Conservation (phyloP, 1,284 basidiomycete genomes). For the Trichosporon sp. region DNA sequence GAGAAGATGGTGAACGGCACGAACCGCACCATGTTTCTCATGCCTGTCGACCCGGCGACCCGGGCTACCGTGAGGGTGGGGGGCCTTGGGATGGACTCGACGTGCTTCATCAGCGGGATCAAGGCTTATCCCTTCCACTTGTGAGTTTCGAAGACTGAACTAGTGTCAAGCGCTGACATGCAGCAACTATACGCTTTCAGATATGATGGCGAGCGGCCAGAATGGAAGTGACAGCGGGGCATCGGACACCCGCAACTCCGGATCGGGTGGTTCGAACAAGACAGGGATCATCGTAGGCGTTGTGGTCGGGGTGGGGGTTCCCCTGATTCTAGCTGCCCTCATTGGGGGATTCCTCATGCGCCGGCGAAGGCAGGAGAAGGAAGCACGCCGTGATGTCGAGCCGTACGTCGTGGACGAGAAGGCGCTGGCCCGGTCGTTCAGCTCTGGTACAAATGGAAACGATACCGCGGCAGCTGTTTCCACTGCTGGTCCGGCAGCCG, state of each 20-base stretch:
- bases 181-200: too few relatives aligned
- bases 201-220: too few relatives aligned
- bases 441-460: too few relatives aligned
- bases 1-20: neutral
- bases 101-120: neutral
- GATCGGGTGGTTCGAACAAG: neutral
- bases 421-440: neutral
- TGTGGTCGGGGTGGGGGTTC: neutral
- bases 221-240: too few relatives aligned
- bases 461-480: too few relatives aligned
- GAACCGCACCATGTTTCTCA: neutral
- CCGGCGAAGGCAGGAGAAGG: neutral
- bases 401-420: neutral
- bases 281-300: neutral
- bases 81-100: neutral
- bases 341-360: neutral
- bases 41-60: neutral
- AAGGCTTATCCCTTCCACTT: neutral
- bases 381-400: neutral
- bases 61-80: neutral
- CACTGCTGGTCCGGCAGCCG: too few relatives aligned
- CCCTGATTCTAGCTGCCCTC: neutral
- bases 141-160: neutral
- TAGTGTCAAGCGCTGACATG: too few relatives aligned
- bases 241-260: too few relatives aligned